phyloP scores from a whole-genome alignment of 306 rosid genomes.

The peach (Prunus persica) region Prunus_persica_NCBIv2 NC_034015.1:10101001-10101500 shows the following conservation, averaged over 20 bases:
- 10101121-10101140: conserved; percentile 74
- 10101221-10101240: conserved; percentile 87
- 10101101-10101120: conserved; percentile 94
- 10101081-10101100: conserved; percentile 83
- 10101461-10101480: conserved; percentile 90
- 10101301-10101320: conserved; percentile 86
- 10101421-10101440: conserved; percentile 75
- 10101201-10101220: conserved; percentile 78
- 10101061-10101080: conserved; percentile 99
- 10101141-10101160: conserved; percentile 73
- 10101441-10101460: conserved; percentile 99
- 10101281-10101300: conserved; percentile 63
- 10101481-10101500: conserved; percentile 88
- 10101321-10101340: conserved; percentile 95
- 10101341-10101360: conserved; percentile 88
- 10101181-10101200: conserved; percentile 74
- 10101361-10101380: conserved; percentile 67
- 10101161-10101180: conserved; percentile 81
- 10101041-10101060: conserved; percentile 60
- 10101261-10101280: conserved; percentile 84
- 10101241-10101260: conserved; percentile 86
- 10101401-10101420: conserved; percentile 53
- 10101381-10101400: conserved; percentile 69
- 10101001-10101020: conserved; percentile 92
- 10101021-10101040: conserved; percentile 79